Evolutionary conservation across 2,329 filamentous ascomycete genomes (phyloP).

Genomic region (Allantophomopsis cytisporea): DNA sequence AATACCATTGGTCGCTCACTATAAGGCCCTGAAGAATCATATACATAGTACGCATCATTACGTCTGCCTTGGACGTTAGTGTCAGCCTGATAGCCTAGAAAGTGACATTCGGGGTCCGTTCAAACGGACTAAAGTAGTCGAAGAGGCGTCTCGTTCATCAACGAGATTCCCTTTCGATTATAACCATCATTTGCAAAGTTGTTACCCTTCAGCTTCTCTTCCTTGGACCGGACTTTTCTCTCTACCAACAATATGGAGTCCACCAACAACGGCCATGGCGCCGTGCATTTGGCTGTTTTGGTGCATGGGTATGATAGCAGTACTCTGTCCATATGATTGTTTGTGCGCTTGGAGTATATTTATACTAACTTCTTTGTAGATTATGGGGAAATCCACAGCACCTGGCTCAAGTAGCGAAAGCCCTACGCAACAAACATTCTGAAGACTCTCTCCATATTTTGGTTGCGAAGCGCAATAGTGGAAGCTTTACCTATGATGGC

Average conservation of each 20-base stretch:
- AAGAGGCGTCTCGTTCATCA: no score
- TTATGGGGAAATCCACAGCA: constrained; percentile 72
- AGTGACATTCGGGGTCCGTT: no score
- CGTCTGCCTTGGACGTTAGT: no score
- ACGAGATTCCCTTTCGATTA: no score
- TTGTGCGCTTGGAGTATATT: not conserved
- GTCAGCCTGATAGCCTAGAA: no score
- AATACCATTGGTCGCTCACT: no score
- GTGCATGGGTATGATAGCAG: constrained; percentile 42
- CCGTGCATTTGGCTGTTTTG: constrained; percentile 59
- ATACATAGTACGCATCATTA: no score
- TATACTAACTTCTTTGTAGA: constrained; percentile 20
- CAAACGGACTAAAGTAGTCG: no score
- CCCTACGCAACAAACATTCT: constrained; percentile 45
- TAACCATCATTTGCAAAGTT: not conserved
- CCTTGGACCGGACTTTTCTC: not conserved
- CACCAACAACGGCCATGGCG: not conserved
- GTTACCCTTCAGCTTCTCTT: not conserved
- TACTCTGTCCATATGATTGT: constrained; percentile 1
- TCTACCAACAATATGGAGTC: not conserved
- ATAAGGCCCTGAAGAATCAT: no score
- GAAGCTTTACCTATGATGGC: constrained; percentile 59
- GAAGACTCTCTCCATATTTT: constrained; percentile 56
- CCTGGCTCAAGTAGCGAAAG: constrained; percentile 52
- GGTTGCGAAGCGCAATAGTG: constrained; percentile 58